Evolutionary conservation across 495 filamentous ascomycete genomes (phyloP).

Genomic region (Penicillium cataractarum): DNA sequence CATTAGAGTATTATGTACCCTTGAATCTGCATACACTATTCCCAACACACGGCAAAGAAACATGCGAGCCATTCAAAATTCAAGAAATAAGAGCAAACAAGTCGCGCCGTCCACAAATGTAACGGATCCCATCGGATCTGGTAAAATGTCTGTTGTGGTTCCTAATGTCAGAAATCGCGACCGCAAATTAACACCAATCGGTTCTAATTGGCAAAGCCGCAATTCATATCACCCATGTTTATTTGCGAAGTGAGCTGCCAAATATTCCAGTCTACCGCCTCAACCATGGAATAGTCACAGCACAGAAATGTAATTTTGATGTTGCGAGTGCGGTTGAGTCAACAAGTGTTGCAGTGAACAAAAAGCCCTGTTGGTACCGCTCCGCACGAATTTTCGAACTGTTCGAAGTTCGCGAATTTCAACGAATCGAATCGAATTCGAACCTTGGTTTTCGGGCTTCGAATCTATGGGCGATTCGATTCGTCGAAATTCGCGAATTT

Average conservation of each 20-base stretch:
- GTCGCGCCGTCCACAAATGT: neutral
- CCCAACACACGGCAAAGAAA: neutral
- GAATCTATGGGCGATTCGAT: slow-evolving; percentile 9
- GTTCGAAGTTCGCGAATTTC: slow-evolving; percentile 3
- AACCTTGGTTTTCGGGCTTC: slow-evolving; percentile 10
- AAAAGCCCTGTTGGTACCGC: neutral
- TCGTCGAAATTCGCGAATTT: slow-evolving; percentile 6
- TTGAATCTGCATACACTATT: neutral
- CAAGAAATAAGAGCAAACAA: neutral
- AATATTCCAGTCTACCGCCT: neutral
- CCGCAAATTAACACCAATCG: neutral
- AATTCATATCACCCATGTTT: neutral
- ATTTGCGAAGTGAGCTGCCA: neutral
- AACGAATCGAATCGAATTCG: slow-evolving; percentile 13
- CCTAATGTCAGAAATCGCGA: neutral
- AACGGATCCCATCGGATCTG: neutral
- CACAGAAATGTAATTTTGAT: slow-evolving; percentile 1
- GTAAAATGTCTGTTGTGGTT: neutral
- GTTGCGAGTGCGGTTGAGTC: neutral
- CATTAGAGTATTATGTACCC: neutral
- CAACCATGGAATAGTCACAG: neutral
- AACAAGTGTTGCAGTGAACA: neutral
- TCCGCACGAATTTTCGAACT: slow-evolving; percentile 14
- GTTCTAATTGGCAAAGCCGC: neutral
- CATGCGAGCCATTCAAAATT: neutral